Base-by-base conservation (phyloP, 1,284 basidiomycete species). In the Mrakiaceae sp. region DNA sequence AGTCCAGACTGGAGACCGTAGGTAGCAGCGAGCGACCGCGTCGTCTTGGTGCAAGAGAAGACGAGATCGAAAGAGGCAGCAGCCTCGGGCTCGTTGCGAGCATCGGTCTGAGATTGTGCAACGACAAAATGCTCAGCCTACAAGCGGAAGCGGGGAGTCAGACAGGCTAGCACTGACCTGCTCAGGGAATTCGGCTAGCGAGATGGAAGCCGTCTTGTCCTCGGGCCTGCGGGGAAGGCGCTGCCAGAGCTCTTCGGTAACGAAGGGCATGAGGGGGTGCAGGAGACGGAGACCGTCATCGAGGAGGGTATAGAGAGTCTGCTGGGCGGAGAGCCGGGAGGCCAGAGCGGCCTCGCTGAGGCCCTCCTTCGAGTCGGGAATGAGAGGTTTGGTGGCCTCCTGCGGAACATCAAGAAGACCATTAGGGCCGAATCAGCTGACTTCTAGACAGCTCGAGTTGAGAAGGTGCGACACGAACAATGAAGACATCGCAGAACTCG, bases 181-280 rank as follows among this genome's bases (percentile, higher is more conserved):
- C 57, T 84, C 81, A 4, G 96, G 95, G 82, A 86, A 98, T 39
- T 81, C 76, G 0, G 93, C 81, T 44, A 98, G 76, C 86, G 95
- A 94, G 76, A 99, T 93, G 0, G 90, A 91, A 27, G 86, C 84
- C 8, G 87, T 88, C 8, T 81, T 72, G 75, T 98, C 93, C 61
- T 86, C 86, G 0, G 87, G 84, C 64, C 94, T 81, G 11, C 92
- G 81, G 0, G 94, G 93, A 9, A 98, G 80, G 54, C 94, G 85
- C 75, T 99, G 96, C 96, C 96, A 98, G 16, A 99, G 79, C 76
- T 98, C 96, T 77, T 99, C 96, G 1, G 95, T 98, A 54, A 99
- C 92, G 76, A 88, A 98, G 1, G 96, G 96, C 96, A 98, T 98
- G 80, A 98, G 95, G 1, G 96, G 95, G 76, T 98, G 96, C 11